Base-by-base conservation (phyloP, 2,329 filamentous ascomycete genomes). In the Beauveria pseudobassiana region DNA sequence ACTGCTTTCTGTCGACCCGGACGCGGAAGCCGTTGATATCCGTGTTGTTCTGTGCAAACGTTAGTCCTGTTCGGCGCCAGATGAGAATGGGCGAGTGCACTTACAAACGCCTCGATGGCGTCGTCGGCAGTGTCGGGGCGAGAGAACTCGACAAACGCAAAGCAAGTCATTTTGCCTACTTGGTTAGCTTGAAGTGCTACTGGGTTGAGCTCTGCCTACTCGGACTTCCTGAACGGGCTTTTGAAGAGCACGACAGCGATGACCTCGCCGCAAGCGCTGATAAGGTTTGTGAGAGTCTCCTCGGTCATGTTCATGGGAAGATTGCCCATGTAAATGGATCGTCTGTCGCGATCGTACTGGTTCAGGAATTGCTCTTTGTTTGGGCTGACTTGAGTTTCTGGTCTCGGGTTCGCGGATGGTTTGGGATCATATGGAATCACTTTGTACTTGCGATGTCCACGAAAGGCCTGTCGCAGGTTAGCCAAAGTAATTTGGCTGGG, bases 301-400 rank as follows among this genome's bases (percentile, higher is more conserved):
- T 78, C 73, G 0, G 70, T 73, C 52, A 72, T 69, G 42, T 71
- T 66, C 4, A 66, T 43, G 3, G 80, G 78, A 7, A 84, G 67
- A 42, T 76, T 76, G 3, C 78, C 78, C 58, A 83, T 71, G 62
- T 78, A 83, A 28, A 80, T 70, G 0, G 80, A 82, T 24, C 78
- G 76, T 24, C 74, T 67, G 59, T 82, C 78, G 24, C 72, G 70
- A 14, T 79, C 76, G 26, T 79, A 77, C 46, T 72, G 67, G 8
- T 72, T 70, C 49, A 76, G 64, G 14, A 61, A 56, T 4, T 56
- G n/a, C 16, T 56, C 56, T 51, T 51, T 60, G 45, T 55, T 53
- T 10, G 51, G 56, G 56, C 49, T 53, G 18, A 22, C 38, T 12
- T 51, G n/a, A 51, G 30, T 5, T 28, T 53, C 69, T 71, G 8